Percentiles rank a stretch among this genome's conserved stretches.
Evolutionary conservation across 1,139 yeast genomes (phyloP).

Genomic region (Arxiozyma telluris): DNA sequence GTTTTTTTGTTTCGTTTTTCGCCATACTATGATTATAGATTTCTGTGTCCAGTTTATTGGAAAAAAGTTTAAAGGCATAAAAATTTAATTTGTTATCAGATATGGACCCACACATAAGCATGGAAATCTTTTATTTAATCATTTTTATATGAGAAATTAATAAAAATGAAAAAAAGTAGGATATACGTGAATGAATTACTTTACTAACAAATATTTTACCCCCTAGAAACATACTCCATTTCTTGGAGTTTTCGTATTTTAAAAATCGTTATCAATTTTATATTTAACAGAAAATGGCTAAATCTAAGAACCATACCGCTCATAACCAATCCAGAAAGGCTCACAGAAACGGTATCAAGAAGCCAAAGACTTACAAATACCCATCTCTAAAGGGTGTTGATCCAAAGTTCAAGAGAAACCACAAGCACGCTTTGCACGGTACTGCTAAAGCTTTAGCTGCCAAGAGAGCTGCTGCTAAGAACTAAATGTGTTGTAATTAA

Average conservation of each 20-base stretch:
- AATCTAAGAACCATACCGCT: conserved; percentile 99
- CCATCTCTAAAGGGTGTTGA: conserved; percentile 98
- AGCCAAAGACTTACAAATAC: conserved; percentile 96
- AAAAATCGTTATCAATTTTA: background rate
- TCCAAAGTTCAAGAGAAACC: conserved; percentile 99
- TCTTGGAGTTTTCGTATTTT: background rate
- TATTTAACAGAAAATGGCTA: conserved; percentile 54
- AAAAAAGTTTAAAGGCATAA: too few relatives aligned
- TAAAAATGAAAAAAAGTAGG: too few relatives aligned
- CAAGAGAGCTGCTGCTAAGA: conserved; percentile 36
- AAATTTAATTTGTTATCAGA: too few relatives aligned
- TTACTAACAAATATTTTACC: background rate
- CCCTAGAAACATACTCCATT: background rate
- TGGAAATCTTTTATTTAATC: background rate
- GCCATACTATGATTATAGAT: background rate
- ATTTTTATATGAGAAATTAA: background rate
- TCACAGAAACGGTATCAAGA: conserved; percentile 99
- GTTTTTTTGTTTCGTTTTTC: too few relatives aligned
- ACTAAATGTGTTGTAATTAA: background rate
- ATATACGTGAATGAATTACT: background rate
- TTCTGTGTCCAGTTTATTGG: background rate
- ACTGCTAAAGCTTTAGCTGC: conserved; percentile 89
- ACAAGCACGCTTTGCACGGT: conserved; percentile 98
- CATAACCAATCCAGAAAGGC: conserved; percentile 99
- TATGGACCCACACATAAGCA: too few relatives aligned